Evolutionary conservation across 2,329 filamentous ascomycete genomes (phyloP).

Genomic region (Hypoxylon sp.): DNA sequence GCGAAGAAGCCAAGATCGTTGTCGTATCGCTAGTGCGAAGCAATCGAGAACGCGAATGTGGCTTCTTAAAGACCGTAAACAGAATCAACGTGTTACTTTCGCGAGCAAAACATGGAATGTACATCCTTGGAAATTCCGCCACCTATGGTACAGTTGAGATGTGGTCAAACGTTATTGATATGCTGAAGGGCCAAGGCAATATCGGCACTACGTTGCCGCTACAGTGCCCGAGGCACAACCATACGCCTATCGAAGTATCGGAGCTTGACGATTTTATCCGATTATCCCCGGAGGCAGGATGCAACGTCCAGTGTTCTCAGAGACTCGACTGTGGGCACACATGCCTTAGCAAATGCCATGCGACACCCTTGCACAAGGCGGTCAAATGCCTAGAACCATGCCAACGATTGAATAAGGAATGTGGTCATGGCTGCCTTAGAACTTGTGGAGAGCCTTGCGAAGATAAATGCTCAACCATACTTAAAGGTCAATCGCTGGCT

Average conservation of each 20-base stretch:
- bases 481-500: conserved; percentile 51
- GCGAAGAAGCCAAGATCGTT: conserved; percentile 80
- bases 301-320: conserved; percentile 64
- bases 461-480: conserved; percentile 54
- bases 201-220: conserved; percentile 68
- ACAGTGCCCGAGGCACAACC: conserved; percentile 68
- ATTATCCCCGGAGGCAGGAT: conserved; percentile 75
- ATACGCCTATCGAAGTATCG: conserved; percentile 65
- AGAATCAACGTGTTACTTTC: conserved; percentile 78
- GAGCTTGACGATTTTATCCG: conserved; percentile 70
- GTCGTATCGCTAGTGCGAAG: conserved; percentile 80
- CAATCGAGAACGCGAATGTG: conserved; percentile 70
- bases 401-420: conserved; percentile 57
- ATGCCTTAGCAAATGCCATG: conserved; percentile 64
- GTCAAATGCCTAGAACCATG: conserved; percentile 63
- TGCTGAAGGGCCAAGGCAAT: conserved; percentile 62
- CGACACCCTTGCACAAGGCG: conserved; percentile 62
- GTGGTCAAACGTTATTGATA: conserved; percentile 72
- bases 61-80: conserved; percentile 77
- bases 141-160: conserved; percentile 72
- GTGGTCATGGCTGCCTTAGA: conserved; percentile 61
- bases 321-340: conserved; percentile 64
- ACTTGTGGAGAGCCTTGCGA: conserved; percentile 62
- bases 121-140: conserved; percentile 75
- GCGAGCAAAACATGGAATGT: conserved; percentile 78